These are phyloP conservation scores for Penstemon davidsonii DNA, from an alignment of 257 asterid genomes.

Conservation along the genomic window DNA sequence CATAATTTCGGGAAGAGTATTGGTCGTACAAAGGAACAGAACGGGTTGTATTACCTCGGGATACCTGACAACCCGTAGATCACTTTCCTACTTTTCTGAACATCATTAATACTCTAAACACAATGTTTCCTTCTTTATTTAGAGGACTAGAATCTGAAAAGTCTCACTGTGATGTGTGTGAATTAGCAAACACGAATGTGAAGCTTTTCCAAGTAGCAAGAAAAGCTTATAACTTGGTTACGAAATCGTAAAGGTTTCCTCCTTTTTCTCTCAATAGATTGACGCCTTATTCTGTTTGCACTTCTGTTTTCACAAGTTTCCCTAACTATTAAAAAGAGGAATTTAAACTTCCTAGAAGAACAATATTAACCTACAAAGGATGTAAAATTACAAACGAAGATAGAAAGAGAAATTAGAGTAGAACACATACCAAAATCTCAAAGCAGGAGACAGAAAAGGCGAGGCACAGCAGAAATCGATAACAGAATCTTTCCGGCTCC, in stretches of 20 bases:
- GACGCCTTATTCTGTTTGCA: too few relatives aligned
- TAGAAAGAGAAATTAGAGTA: not conserved
- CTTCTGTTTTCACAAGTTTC: too few relatives aligned
- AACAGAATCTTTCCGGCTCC: conserved; percentile 78
- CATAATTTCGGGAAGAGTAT: conserved; percentile 17
- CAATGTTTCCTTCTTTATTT: too few relatives aligned
- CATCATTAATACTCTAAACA: too few relatives aligned
- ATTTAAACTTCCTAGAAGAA: not conserved
- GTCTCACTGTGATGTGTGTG: too few relatives aligned
- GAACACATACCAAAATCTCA: conserved; percentile 69
- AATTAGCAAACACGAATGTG: too few relatives aligned
- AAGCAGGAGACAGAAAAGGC: conserved; percentile 57
- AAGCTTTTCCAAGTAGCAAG: too few relatives aligned
- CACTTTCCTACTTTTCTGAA: too few relatives aligned
- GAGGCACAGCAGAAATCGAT: conserved; percentile 75
- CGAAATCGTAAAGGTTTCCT: not conserved
- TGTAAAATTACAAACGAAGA: not conserved
- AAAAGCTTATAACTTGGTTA: too few relatives aligned
- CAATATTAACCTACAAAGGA: not conserved
- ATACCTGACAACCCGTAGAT: too few relatives aligned
- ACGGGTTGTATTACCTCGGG: too few relatives aligned
- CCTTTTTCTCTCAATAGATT: not conserved
- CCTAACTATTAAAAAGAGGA: not conserved
- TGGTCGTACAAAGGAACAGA: conserved; percentile 23
- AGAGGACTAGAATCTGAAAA: too few relatives aligned